phyloP scores from a whole-genome alignment of 257 asterid species.

The Nicotiana knightiana region DNA sequence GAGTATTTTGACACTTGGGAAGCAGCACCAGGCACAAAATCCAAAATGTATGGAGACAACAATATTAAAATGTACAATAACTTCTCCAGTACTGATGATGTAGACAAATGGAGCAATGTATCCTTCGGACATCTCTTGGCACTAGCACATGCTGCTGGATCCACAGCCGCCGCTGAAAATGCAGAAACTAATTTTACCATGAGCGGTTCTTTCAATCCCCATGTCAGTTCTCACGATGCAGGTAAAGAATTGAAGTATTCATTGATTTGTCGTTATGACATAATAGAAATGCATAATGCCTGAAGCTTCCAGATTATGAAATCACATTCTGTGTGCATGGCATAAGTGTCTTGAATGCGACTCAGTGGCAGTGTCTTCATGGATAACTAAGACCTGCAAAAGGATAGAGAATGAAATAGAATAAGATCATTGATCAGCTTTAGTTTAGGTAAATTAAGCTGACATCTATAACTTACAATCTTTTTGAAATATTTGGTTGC shows the following conservation, averaged over 20 bases:
- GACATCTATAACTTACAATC: neutral
- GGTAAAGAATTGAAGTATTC: conserved; percentile 4
- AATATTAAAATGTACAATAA: conserved; percentile 3
- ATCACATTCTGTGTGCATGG: neutral
- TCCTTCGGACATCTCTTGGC: conserved; percentile 44
- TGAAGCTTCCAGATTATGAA: neutral
- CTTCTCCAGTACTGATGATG: conserved; percentile 9
- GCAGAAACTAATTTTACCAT: conserved; percentile 11
- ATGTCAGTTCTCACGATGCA: conserved; percentile 16
- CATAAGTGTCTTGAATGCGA: too few species aligned
- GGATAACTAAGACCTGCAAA: conserved; percentile 1
- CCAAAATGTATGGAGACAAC: conserved; percentile 13
- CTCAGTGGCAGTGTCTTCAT: too few species aligned
- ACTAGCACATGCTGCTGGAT: conserved; percentile 20
- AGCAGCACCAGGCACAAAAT: conserved; percentile 15
- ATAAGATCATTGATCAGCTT: neutral
- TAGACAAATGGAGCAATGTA: conserved; percentile 22
- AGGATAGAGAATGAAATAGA: neutral
- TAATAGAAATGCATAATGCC: neutral
- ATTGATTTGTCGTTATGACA: too few species aligned
- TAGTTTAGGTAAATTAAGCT: neutral
- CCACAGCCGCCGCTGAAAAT: neutral
- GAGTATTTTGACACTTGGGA: conserved; percentile 29
- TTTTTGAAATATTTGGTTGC: too few species aligned
- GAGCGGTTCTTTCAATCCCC: conserved; percentile 2